Percentiles rank a stretch among this genome's conserved stretches.
Evolutionary conservation across 768 basidiomycete species (phyloP).

Genomic region (Serendipita sp.): DNA sequence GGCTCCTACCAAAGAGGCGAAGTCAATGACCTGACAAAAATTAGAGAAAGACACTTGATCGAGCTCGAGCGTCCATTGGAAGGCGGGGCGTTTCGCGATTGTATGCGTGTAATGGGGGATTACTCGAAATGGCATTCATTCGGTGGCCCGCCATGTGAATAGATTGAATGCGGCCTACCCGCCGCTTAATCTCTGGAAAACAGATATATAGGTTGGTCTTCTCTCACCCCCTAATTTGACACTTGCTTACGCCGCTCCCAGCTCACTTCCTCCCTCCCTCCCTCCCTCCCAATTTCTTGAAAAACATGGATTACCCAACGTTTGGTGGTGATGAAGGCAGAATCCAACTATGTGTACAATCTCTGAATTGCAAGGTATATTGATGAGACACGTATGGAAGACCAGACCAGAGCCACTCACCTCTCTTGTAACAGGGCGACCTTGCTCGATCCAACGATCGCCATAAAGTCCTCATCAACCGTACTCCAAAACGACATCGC

Average conservation of each 20-base stretch:
- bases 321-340: not conserved
- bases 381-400: not conserved
- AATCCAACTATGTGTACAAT: not conserved
- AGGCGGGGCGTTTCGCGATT: not conserved
- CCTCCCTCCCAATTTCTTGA: not conserved
- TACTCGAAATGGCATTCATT: not conserved
- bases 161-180: not conserved
- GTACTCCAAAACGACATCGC: not conserved
- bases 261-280: not conserved
- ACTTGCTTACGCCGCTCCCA: not conserved
- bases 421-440: not conserved
- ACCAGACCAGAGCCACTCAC: not conserved
- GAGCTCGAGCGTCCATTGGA: not conserved
- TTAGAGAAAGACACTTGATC: not conserved
- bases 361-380: not conserved
- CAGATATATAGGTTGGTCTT: not conserved
- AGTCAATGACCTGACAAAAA: not conserved
- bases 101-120: not conserved
- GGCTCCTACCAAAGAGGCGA: not conserved
- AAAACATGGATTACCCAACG: constrained; percentile 2
- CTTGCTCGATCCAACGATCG: not conserved
- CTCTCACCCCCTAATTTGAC: not conserved
- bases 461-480: not conserved
- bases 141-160: constrained; percentile 1
- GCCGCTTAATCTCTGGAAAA: constrained; percentile 5